Base-by-base conservation (phyloP, 805 yeast genomes). In the Candida nanaspora region DNA sequence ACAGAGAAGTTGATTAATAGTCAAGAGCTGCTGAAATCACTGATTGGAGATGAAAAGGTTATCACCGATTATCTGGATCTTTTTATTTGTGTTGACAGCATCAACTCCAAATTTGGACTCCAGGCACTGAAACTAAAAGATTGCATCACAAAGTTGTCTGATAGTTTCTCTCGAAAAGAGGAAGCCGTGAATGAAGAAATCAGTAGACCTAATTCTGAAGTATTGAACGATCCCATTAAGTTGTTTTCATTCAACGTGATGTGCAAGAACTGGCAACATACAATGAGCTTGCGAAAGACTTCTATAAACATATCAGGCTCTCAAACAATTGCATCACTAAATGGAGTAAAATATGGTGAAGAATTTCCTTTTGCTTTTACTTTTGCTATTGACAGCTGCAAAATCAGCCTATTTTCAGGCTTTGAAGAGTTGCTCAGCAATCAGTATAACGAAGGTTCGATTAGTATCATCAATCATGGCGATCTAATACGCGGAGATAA, bases 271-370 rank as follows among this genome's bases (percentile, higher is more conserved):
- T 55, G 48, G 23, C 43, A 46, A 4, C 49, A 51, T 35, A 41
- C 37, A 13, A 2, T 61, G 4, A 50, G 52, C 2, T 35, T 63
- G 4, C 51, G 59, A n/a, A 41, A 51, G 27, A 40, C 53, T 1
- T 35, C 38, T 0, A 19, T 56, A 1, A 42, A 41, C 3, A 6
- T 49, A 2, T 37, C 40, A 15, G 65, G 64, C 3, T 39, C 31
- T n/a, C 45, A 47, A 2, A 26, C 48, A 0, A 42, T 39, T 7
- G 10, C 55, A 1, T 45, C 54, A 1, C 15, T 50, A 5, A 43
- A 51, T 4, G 51, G 51, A 16, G 41, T 51, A 9, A 46, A 46
- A 26, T 30, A 42, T 2, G 28, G 37, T 4, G 49, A 43, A 16
- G 30, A 38, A 4, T 10, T 56, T 1, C 55, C 63, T 1, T 50